Evolutionary conservation across 2,329 filamentous ascomycete species (phyloP).

Genomic region (Septoria linicola): DNA sequence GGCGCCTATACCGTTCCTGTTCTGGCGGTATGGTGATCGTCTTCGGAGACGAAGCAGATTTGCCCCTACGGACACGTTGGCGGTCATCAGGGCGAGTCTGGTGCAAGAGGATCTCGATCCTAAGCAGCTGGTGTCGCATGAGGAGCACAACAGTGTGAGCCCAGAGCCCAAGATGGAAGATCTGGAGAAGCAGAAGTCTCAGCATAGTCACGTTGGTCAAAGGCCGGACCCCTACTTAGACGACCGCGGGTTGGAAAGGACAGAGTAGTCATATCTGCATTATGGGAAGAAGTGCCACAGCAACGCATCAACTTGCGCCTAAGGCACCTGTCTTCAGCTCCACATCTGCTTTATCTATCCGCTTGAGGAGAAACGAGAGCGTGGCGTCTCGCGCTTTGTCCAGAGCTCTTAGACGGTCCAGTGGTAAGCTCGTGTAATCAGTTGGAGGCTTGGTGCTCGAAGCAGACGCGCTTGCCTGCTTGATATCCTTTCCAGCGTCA

Average conservation of each 20-base stretch:
- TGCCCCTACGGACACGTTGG: conserved; percentile 16
- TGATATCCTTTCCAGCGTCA: neutral
- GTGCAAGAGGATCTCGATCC: no score
- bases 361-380: conserved; percentile 52
- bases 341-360: conserved; percentile 53
- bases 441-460: conserved; percentile 22
- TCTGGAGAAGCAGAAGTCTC: neutral
- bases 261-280: neutral
- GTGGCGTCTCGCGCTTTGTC: conserved; percentile 56
- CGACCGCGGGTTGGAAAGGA: neutral
- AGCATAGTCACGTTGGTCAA: neutral
- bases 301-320: neutral
- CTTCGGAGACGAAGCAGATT: conserved; percentile 22
- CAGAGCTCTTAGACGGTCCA: conserved; percentile 43
- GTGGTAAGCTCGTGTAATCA: conserved; percentile 45
- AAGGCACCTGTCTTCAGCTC: conserved; percentile 20
- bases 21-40: conserved; percentile 20
- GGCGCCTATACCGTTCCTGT: conserved; percentile 34
- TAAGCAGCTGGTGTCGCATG: neutral
- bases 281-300: neutral
- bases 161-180: neutral
- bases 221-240: neutral
- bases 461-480: conserved; percentile 7
- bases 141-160: neutral
- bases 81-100: no score